These are phyloP conservation scores for Cladosporium halotolerans DNA, from an alignment of 2,329 filamentous ascomycete genomes.

Conservation along the genomic window DNA sequence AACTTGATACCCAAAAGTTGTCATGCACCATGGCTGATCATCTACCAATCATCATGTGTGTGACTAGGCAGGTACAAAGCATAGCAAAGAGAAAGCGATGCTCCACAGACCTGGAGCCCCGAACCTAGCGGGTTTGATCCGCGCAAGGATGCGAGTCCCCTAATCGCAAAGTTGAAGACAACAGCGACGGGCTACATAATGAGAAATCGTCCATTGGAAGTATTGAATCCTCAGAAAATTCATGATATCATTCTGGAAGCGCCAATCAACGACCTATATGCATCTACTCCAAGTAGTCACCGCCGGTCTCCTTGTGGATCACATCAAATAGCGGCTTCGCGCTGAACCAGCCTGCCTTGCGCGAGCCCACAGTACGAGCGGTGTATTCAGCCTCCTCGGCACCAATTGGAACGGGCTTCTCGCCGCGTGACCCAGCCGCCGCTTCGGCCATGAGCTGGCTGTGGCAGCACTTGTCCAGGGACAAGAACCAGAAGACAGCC, in stretches of 20 bases:
- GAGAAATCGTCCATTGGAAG: no score
- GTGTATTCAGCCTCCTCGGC: slow-evolving; percentile 64
- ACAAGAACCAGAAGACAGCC: slow-evolving; percentile 38
- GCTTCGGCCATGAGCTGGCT: slow-evolving; percentile 49
- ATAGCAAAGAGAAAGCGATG: no score
- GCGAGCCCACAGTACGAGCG: slow-evolving; percentile 57
- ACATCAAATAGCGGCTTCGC: slow-evolving; percentile 67
- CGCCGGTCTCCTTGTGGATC: slow-evolving; percentile 54
- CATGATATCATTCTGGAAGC: neutral
- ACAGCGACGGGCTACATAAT: neutral
- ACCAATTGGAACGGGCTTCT: slow-evolving; percentile 59
- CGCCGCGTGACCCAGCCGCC: slow-evolving; percentile 56
- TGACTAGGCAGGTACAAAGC: no score
- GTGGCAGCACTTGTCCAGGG: slow-evolving; percentile 37
- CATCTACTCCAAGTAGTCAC: slow-evolving; percentile 44
- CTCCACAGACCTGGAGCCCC: no score
- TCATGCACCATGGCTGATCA: no score
- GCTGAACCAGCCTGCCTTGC: slow-evolving; percentile 61
- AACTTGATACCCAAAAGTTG: no score
- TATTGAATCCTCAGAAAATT: neutral
- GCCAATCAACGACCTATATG: neutral
- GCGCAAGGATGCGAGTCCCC: neutral
- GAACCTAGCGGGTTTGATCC: neutral
- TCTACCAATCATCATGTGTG: no score
- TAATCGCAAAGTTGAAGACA: neutral